Evolutionary conservation across 495 filamentous ascomycete species (phyloP), one percentile per base, ranked within the genome.

Genomic region (Podospora appendiculata): DNA sequence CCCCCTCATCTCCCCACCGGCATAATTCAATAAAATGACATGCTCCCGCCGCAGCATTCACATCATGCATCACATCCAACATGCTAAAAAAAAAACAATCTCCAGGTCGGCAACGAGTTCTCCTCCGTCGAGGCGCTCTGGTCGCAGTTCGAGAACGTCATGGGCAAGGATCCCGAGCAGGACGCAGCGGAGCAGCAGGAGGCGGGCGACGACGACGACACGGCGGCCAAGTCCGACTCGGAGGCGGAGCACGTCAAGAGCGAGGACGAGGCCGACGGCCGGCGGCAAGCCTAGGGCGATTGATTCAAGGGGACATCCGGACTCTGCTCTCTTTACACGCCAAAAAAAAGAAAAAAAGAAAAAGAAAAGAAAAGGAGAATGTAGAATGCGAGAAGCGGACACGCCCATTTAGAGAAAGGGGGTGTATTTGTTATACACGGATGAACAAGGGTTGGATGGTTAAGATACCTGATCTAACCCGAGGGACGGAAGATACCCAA

Each of bases 81-180:
- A n/a, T 42, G 6, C 14, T 2, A 19, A 41, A 41, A 41, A 41
- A 16, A 41, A 41, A 41, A 41, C 4, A 45, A 10, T 17, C 41
- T 49, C 14, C 41, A 91, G 88, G 88, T 98, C 32, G 93, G 93
- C 8, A 96, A 95, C 64, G 93, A 98, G 61, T 97, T 98, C 65
- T 81, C 87, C n/a, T 89, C 87, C 8, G 93, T 98, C 14, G 93
- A 98, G 69, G 89, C 89, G 25, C 78, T 98, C 35, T 98, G 93
- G 93, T 90, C 86, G 35, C 89, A 94, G 53, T 98, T 98, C 62
- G 93, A 98, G 75, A 86, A 85, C 51, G 91, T 96, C 56, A 97
- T 96, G 92, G 89, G 82, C 14, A 86, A 83, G 55, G 84, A 88
- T 39, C 69, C 73, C 0, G 82, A 82, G 55, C 70, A 64, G 35